Base-by-base conservation (phyloP, 345 rosid genomes). In the Bruguiera sexangula region DNA sequence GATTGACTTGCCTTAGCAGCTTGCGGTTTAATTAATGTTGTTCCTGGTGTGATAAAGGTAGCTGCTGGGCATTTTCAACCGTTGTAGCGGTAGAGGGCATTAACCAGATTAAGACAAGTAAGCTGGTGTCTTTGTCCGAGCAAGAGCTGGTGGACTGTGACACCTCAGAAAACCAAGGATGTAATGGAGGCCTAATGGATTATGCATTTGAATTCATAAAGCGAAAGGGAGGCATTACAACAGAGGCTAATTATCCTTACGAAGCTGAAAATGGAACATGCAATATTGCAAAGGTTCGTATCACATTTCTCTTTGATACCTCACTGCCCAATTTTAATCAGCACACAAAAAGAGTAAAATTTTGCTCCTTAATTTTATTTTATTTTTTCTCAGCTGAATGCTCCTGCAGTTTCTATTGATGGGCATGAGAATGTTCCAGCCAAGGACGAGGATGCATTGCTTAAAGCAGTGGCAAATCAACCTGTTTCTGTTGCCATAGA, bases 21-120 rank as follows among this genome's bases (percentile, higher is more conserved):
- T 63, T 61, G 51, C 32, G 16, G 3, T 13, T 37, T 51, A 46
- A 69, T 62, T 37, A 15, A 21, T 39, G 59, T 61, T 20, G 50
- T 61, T 62, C 39, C 31, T 31, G 2, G 62, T 39, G 58, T 37
- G 65, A 29, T 68, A 66, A 70, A 90, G 96, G 96, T 27, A 90
- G 96, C 72, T 90, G 96, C 66, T 90, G 93, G 91, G 93, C 96
- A 6, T 90, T 90, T 79, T 88, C 96, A 31, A 85, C 89, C 1
- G 75, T 88, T 27, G 93, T 75, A 30, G 93, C 89, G 6, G 89
- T 90, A 0, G 93, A 90, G 65, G 93, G 96, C 3, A 72, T 86
- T 4, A 74, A 72, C 50, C 61, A 79, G 75, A 81, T 88, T 7
- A 73, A 31, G 50, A 79, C 78, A 1, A 86, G 84, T 1, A 29